Percentiles rank a stretch among this genome's conserved stretches.
phyloP scores from a whole-genome alignment of 139 green algal species.

The Chlamydomonas schloesseri region DNA sequence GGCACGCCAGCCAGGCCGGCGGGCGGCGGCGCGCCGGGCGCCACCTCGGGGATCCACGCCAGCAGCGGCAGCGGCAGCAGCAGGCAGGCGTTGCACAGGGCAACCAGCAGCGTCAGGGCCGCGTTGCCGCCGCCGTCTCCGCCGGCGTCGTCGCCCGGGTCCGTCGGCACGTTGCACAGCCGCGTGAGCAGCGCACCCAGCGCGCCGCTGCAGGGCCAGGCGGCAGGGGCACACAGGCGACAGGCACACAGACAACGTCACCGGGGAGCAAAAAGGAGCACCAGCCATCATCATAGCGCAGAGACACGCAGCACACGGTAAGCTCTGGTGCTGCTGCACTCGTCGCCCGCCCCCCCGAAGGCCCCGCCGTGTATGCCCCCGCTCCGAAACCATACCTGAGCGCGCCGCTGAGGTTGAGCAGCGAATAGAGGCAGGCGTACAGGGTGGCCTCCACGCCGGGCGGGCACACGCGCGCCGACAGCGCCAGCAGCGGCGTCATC shows the following conservation, averaged over 20 bases:
- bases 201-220: conserved; percentile 29
- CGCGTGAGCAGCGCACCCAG: conserved; percentile 68
- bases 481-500: conserved; percentile 92
- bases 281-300: too few species aligned
- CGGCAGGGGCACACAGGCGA: too few species aligned
- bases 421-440: conserved; percentile 90
- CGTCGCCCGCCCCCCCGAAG: too few species aligned
- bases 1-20: too few species aligned
- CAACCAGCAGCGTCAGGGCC: conserved; percentile 72
- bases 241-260: too few species aligned
- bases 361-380: too few species aligned
- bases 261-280: too few species aligned
- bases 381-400: background rate
- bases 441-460: conserved; percentile 92
- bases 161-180: background rate
- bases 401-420: conserved; percentile 77
- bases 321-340: too few species aligned
- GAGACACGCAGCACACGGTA: too few species aligned
- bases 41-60: conserved; percentile 1
- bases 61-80: conserved; percentile 50
- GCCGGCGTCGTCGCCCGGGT: background rate
- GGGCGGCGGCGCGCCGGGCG: too few species aligned
- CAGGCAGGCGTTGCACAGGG: conserved; percentile 22
- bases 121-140: conserved; percentile 18
- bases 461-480: conserved; percentile 71